Base-by-base conservation (phyloP, 2,329 filamentous ascomycete genomes). In the Endothia cerciana region DNA sequence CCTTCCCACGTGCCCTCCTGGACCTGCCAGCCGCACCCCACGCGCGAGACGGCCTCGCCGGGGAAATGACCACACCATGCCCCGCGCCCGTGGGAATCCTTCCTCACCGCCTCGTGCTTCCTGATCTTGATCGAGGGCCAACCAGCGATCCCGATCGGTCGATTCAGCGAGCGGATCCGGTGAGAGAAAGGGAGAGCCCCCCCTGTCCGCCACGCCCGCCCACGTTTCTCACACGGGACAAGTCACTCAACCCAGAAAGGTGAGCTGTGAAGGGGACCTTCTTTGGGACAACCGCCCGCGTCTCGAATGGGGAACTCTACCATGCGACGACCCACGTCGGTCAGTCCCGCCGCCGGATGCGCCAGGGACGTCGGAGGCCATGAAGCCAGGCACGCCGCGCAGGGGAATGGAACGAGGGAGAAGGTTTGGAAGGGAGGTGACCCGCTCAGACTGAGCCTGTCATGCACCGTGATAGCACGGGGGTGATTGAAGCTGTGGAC, bases 311-410 rank as follows among this genome's bases (percentile, higher is more conserved):
- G n/a, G 65, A 65, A 56, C 30, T 53, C 51, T 67, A 38, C 62
- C 62, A 47, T 56, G 51, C 36, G 57, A 64, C 36, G 57, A 64
- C 43, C 28, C 40, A 41, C 36, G 40, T 64, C 65, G 65, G 59
- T 67, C 62, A 65, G 65, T 62, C 41, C 65, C 65, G 65, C 58
- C 58, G 57, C 55, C 49, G 65, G 62, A 41, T 61, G 59, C 33
- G 17, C 51, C 30, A 13, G 8, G 6, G n/a, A 36, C 0, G 30
- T 55, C 51, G 36, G 19, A n/a, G n/a, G 59, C 38, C 43, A 40
- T 30, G 41, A 45, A 41, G 49, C 51, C n/a, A 25, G 51, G 30
- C 56, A 49, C 36, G 56, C 61, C 51, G 56, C 63, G 40, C 53
- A 38, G 56, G 45, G 43, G 62, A 47, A 56, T 45, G 43, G 51